Percentiles rank a stretch among this genome's conserved stretches.
These are phyloP conservation scores for Biancaea sappan DNA, from an alignment of 306 rosid species.

Conservation along the genomic window DNA sequence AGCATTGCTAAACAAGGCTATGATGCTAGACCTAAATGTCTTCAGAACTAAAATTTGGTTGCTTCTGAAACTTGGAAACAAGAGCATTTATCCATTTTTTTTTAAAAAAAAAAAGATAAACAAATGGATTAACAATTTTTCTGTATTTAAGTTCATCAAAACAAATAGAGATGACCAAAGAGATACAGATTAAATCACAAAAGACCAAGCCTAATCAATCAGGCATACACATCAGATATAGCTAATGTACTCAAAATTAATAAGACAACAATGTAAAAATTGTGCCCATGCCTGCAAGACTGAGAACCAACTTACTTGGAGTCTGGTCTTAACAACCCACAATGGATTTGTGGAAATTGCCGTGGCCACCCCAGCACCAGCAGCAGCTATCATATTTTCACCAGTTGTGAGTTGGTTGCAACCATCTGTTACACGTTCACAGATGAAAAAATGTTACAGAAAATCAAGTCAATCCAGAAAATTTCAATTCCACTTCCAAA, in stretches of 20 bases:
- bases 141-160: not conserved
- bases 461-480: conserved; percentile 22
- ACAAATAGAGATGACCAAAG: conserved; percentile 16
- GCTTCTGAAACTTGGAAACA: not conserved
- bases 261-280: not conserved
- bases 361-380: conserved; percentile 93
- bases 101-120: not conserved
- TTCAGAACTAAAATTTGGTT: not conserved
- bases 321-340: conserved; percentile 99
- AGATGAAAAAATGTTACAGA: conserved; percentile 14
- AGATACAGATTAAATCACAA: not conserved
- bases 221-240: not conserved
- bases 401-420: conserved; percentile 60
- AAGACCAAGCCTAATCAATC: conserved; percentile 13
- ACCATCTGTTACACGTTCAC: conserved; percentile 42
- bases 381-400: conserved; percentile 81
- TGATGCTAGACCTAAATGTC: not conserved
- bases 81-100: conserved; percentile 23
- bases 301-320: conserved; percentile 74
- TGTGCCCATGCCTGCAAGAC: conserved; percentile 10
- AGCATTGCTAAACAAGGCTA: not conserved
- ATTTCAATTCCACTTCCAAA: conserved; percentile 19
- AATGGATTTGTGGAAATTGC: conserved; percentile 84
- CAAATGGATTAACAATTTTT: not conserved
- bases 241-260: conserved; percentile 1